These are phyloP conservation scores for Pseudogymnoascus sp. DNA, from an alignment of 2,329 filamentous ascomycete species.

Conservation along the genomic window DNA sequence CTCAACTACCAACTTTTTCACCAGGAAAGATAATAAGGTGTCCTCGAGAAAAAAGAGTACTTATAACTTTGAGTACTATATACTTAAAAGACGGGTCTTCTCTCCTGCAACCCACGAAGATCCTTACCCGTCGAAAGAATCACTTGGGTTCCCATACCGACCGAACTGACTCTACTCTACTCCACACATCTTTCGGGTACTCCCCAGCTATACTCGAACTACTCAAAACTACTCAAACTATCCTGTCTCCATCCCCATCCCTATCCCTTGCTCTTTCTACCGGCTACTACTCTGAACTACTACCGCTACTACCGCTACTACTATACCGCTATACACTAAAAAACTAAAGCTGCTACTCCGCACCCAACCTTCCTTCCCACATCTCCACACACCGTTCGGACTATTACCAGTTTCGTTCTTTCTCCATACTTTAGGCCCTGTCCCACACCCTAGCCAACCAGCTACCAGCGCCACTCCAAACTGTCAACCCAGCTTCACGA, in stretches of 20 bases:
- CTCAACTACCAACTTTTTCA: background rate
- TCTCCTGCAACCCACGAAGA: background rate
- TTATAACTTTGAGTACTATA: background rate
- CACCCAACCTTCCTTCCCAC: background rate
- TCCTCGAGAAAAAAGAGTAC: background rate
- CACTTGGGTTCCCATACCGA: background rate
- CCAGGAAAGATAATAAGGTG: background rate
- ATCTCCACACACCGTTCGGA: constrained; percentile 1
- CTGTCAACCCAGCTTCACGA: constrained; percentile 3
- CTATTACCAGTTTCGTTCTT: background rate
- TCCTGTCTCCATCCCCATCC: background rate
- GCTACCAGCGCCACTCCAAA: constrained; percentile 1
- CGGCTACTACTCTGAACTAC: background rate
- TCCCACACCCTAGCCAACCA: background rate
- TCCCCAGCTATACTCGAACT: background rate
- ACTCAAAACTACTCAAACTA: too few species aligned
- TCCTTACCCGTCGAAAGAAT: background rate
- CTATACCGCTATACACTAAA: background rate
- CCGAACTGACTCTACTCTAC: background rate
- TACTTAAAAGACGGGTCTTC: background rate
- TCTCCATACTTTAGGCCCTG: constrained; percentile 5
- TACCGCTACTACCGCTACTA: background rate
- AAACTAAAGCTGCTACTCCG: background rate
- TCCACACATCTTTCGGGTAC: background rate
- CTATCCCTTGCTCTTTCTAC: background rate